Conservation (phyloP, 208 protist genomes). For the Trichomonas tenax region DNA sequence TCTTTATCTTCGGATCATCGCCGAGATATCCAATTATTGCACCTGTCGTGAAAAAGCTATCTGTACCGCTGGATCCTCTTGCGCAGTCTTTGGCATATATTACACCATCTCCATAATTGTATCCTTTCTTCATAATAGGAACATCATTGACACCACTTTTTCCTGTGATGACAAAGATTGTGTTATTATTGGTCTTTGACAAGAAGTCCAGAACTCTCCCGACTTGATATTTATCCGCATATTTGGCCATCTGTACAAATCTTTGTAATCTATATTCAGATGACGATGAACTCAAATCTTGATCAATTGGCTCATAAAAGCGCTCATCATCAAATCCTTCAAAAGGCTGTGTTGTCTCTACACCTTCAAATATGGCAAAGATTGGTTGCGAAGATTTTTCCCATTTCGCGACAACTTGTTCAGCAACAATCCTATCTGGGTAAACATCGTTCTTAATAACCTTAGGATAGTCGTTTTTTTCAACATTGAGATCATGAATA, state of each 20-base stretch:
- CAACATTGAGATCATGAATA: too few relatives aligned
- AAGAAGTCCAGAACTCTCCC: background rate
- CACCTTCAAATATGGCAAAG: background rate
- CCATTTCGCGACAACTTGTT: background rate
- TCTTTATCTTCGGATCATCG: background rate
- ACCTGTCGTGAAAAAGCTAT: background rate
- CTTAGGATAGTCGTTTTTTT: too few relatives aligned
- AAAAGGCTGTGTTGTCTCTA: background rate
- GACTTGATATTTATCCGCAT: background rate
- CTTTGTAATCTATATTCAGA: background rate
- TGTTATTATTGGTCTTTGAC: background rate
- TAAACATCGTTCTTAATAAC: background rate
- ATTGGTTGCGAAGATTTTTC: background rate
- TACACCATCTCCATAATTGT: background rate
- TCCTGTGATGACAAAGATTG: background rate
- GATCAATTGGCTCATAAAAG: background rate
- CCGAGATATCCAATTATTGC: background rate
- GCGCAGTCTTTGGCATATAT: background rate
- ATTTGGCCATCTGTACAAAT: background rate
- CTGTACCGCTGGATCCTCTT: background rate
- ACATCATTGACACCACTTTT: background rate
- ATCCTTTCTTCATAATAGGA: background rate
- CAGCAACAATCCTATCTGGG: background rate
- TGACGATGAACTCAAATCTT: background rate
- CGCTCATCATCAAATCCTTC: background rate